Evolutionary conservation across 1,284 basidiomycete genomes (phyloP).

Genomic region (Gastroboletus turbinatus): DNA sequence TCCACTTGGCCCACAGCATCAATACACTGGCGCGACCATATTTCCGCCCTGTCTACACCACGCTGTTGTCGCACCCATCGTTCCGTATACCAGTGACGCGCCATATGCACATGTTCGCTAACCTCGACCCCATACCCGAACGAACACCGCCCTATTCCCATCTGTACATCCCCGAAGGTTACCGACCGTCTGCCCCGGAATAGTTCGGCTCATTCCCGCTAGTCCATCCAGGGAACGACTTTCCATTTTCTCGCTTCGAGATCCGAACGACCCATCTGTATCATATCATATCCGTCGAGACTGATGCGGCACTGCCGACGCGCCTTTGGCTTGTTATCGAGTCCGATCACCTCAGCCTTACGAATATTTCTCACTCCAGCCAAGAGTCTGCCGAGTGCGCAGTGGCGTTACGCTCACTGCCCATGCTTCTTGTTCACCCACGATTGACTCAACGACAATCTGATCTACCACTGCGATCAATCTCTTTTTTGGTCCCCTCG

Average conservation of each 20-base stretch:
- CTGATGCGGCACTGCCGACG: background rate
- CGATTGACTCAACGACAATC: conserved; percentile 23
- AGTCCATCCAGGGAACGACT: conserved; percentile 7
- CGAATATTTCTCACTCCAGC: background rate
- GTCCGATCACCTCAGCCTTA: background rate
- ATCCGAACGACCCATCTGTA: conserved; percentile 6
- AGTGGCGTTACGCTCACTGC: conserved; percentile 4
- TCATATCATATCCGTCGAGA: conserved; percentile 14
- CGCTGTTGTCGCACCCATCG: conserved; percentile 16
- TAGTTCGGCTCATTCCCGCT: conserved; percentile 12
- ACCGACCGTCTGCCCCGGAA: conserved; percentile 3
- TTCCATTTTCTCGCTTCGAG: conserved; percentile 4
- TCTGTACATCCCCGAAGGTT: conserved; percentile 1
- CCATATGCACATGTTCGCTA: conserved; percentile 19
- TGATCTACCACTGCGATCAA: conserved; percentile 24
- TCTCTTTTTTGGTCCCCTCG: conserved; percentile 3
- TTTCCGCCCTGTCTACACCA: conserved; percentile 16
- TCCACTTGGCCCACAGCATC: no score
- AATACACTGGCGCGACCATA: background rate
- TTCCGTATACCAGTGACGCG: conserved; percentile 8
- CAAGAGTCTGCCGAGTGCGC: background rate
- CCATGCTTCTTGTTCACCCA: conserved; percentile 4
- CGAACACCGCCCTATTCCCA: conserved; percentile 14
- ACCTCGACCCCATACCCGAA: conserved; percentile 5
- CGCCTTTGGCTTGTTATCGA: background rate